These are phyloP conservation scores for Vaccinium myrtillus DNA, from an alignment of 148 eudicot genomes.

Conservation along the genomic window DNA sequence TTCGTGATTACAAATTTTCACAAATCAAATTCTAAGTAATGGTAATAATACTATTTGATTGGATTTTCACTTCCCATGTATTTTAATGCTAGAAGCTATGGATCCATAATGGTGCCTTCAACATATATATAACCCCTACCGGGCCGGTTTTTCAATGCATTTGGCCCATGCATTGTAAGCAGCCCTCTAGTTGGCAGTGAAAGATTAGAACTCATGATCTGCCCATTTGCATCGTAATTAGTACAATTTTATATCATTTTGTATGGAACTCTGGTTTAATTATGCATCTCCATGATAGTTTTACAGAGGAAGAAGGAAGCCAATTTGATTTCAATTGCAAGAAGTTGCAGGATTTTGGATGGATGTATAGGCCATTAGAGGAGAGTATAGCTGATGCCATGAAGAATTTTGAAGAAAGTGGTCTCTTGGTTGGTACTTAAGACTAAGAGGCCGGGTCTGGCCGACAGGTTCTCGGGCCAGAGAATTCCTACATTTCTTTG, in stretches of 20 bases:
- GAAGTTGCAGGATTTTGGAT: slow-evolving; percentile 36
- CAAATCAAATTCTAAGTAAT: background rate
- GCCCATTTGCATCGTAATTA: background rate
- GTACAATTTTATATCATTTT: background rate
- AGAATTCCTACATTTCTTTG: background rate
- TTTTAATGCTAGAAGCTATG: no score
- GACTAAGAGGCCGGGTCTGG: background rate
- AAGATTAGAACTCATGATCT: slow-evolving; percentile 20
- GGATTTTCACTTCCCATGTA: background rate
- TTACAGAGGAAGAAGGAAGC: slow-evolving; percentile 23
- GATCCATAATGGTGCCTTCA: background rate
- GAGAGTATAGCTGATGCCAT: slow-evolving; percentile 38
- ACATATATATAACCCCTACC: background rate
- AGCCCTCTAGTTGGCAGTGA: slow-evolving; percentile 41
- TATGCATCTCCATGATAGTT: slow-evolving; percentile 13
- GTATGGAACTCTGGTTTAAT: background rate
- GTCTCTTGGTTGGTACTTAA: slow-evolving; percentile 10
- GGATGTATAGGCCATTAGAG: slow-evolving; percentile 35
- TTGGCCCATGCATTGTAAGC: background rate
- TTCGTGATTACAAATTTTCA: background rate
- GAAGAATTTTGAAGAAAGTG: slow-evolving; percentile 26
- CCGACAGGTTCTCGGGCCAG: background rate
- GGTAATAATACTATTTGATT: background rate
- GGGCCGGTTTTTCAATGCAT: background rate
- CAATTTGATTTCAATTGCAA: slow-evolving; percentile 18